Evolutionary conservation across 768 basidiomycete genomes (phyloP).

Genomic region (Lactarius evosmus): DNA sequence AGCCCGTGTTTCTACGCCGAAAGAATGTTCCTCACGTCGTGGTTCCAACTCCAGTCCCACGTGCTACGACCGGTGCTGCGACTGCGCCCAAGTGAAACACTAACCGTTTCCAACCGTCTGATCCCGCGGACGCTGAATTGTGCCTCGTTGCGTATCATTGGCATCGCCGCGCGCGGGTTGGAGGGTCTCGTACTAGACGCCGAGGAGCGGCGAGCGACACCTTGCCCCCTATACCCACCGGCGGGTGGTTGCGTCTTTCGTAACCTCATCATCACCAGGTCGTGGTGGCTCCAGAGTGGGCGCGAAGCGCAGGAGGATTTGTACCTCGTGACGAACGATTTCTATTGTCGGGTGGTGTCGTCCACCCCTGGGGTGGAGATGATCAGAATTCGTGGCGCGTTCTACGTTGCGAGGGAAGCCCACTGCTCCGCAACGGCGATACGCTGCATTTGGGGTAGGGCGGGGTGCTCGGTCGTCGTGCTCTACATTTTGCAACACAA

Average conservation of each 20-base stretch:
- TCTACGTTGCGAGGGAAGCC: neutral
- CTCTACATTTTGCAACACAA: neutral
- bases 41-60: neutral
- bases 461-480: neutral
- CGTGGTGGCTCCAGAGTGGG: constrained; percentile 56
- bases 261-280: constrained; percentile 53
- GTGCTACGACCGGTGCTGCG: neutral
- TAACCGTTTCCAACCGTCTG: neutral
- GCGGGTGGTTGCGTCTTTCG: constrained; percentile 47
- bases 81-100: constrained; percentile 1
- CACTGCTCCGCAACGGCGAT: constrained; percentile 1
- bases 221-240: constrained; percentile 48
- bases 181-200: constrained; percentile 48
- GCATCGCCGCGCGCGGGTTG: constrained; percentile 11
- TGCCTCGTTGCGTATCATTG: constrained; percentile 10
- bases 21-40: neutral
- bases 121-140: constrained; percentile 14
- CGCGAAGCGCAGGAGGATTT: constrained; percentile 63
- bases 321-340: constrained; percentile 52
- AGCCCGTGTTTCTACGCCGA: neutral
- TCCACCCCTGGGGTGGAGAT: constrained; percentile 57
- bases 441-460: neutral
- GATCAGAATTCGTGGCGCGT: constrained; percentile 17
- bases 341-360: constrained; percentile 75
- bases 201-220: constrained; percentile 50